These are phyloP conservation scores for Leucosporidium yakuticum DNA, from an alignment of 768 basidiomycete species.

Conservation along the genomic window DNA sequence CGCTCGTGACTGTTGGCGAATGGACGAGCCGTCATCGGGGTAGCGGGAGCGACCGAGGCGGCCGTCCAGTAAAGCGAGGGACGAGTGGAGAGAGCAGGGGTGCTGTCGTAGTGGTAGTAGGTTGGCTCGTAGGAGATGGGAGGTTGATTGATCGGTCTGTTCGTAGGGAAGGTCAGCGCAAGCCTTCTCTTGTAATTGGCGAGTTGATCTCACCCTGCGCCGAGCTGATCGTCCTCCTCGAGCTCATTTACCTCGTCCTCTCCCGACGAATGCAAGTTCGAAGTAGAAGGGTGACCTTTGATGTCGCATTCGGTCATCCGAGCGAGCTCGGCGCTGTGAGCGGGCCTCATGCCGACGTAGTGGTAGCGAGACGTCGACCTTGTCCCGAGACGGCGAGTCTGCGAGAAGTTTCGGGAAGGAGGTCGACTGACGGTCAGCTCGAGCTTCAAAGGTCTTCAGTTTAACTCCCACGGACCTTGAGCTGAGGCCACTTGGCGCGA, in stretches of 20 bases:
- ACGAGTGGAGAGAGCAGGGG: background rate
- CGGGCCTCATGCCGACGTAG: slow-evolving; percentile 44
- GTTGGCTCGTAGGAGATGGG: background rate
- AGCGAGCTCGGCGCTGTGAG: slow-evolving; percentile 34
- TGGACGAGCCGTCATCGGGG: slow-evolving; percentile 1
- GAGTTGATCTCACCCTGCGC: too few species aligned
- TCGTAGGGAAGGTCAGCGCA: too few species aligned
- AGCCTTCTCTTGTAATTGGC: too few species aligned
- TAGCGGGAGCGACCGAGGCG: background rate
- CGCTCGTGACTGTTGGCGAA: background rate
- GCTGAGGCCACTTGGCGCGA: slow-evolving; percentile 83
- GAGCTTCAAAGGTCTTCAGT: background rate
- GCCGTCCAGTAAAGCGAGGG: too few species aligned
- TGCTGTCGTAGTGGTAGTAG: background rate
- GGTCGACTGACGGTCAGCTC: background rate
- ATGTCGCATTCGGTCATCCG: slow-evolving; percentile 19
- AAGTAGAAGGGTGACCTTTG: background rate
- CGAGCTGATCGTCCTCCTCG: background rate
- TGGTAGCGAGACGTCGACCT: slow-evolving; percentile 76
- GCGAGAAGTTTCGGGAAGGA: background rate
- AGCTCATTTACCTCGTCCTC: background rate
- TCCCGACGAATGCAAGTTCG: background rate
- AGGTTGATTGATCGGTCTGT: background rate
- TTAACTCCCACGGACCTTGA: slow-evolving; percentile 51
- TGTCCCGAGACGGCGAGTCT: slow-evolving; percentile 78